Evolutionary conservation across 345 rosid species (phyloP).

Genomic region (Rubroshorea leprosula): DNA sequence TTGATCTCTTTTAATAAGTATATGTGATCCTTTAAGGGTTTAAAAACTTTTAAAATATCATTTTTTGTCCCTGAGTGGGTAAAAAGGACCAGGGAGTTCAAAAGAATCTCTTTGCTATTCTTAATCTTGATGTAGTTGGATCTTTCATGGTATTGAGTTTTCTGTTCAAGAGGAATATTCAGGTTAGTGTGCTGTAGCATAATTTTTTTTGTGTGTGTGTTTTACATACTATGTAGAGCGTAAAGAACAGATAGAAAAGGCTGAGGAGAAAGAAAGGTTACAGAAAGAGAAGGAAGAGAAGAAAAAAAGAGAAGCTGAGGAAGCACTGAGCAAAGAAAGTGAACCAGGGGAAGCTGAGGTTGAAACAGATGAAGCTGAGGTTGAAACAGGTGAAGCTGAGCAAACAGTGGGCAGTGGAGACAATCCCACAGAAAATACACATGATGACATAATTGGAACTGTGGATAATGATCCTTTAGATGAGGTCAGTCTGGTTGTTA

Average conservation of each 20-base stretch:
- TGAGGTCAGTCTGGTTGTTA: slow-evolving; percentile 41
- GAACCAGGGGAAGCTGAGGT: slow-evolving; percentile 8
- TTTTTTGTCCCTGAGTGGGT: no score
- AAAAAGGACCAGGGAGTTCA: no score
- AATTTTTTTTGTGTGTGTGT: background rate
- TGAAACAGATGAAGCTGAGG: slow-evolving; percentile 25
- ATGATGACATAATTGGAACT: slow-evolving; percentile 43
- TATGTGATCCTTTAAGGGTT: no score
- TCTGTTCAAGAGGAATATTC: no score
- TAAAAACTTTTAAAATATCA: no score
- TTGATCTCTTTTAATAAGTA: no score
- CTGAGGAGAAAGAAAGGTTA: slow-evolving; percentile 46
- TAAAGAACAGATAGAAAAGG: slow-evolving; percentile 54
- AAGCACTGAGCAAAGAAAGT: slow-evolving; percentile 7
- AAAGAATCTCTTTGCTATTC: no score
- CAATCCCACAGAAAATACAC: slow-evolving; percentile 21
- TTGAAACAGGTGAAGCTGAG: slow-evolving; percentile 34
- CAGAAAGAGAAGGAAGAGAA: slow-evolving; percentile 44
- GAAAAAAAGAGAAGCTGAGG: slow-evolving; percentile 25
- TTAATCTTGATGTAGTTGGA: no score
- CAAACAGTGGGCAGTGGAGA: slow-evolving; percentile 19
- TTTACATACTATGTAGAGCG: slow-evolving; percentile 5
- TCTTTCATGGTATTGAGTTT: background rate
- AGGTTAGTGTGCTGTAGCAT: background rate
- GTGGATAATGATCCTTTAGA: slow-evolving; percentile 43